Conservation (phyloP, 2,329 filamentous ascomycete genomes). For the Incumbomyces delicatus region DNA sequence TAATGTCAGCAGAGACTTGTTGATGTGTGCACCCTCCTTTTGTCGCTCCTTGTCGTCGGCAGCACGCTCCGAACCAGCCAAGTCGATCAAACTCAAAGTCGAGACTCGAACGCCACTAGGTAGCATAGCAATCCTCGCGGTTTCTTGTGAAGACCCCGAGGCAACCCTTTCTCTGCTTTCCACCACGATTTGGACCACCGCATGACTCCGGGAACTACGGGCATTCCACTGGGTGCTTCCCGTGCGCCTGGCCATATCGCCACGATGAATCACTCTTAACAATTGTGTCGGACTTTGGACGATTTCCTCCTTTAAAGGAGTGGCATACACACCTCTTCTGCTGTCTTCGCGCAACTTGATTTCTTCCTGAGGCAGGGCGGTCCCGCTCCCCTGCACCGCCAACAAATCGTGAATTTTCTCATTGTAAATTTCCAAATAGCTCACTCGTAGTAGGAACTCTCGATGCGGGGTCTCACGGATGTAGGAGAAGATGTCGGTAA, state of each 20-base stretch:
- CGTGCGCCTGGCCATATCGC: slow-evolving; percentile 80
- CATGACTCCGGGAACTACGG: slow-evolving; percentile 92
- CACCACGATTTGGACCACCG: slow-evolving; percentile 96
- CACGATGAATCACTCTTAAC: slow-evolving; percentile 84
- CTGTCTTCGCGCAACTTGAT: slow-evolving; percentile 95
- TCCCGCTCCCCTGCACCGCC: slow-evolving; percentile 57
- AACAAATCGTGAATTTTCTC: slow-evolving; percentile 93
- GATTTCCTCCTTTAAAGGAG: slow-evolving; percentile 93
- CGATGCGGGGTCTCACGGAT: slow-evolving; percentile 92
- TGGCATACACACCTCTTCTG: slow-evolving; percentile 93
- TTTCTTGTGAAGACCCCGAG: slow-evolving; percentile 37
- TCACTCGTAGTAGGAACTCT: slow-evolving; percentile 89
- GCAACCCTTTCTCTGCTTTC: slow-evolving; percentile 82
- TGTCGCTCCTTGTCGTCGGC: slow-evolving; percentile 90
- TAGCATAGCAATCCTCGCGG: slow-evolving; percentile 57
- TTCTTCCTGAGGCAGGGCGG: slow-evolving; percentile 61
- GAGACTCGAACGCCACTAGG: slow-evolving; percentile 92
- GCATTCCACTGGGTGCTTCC: slow-evolving; percentile 96
- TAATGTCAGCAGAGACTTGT: slow-evolving; percentile 90
- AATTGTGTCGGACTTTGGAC: slow-evolving; percentile 96
- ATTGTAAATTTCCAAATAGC: slow-evolving; percentile 98
- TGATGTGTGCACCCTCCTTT: slow-evolving; percentile 94
- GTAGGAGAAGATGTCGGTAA: slow-evolving; percentile 98
- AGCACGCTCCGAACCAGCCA: slow-evolving; percentile 91
- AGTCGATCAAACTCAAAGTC: slow-evolving; percentile 87